A percentile compares a stretch with the other conserved stretches of the same genome.
Evolutionary conservation across 1,284 basidiomycete genomes (phyloP).

Genomic region (Thelephora terrestris): DNA sequence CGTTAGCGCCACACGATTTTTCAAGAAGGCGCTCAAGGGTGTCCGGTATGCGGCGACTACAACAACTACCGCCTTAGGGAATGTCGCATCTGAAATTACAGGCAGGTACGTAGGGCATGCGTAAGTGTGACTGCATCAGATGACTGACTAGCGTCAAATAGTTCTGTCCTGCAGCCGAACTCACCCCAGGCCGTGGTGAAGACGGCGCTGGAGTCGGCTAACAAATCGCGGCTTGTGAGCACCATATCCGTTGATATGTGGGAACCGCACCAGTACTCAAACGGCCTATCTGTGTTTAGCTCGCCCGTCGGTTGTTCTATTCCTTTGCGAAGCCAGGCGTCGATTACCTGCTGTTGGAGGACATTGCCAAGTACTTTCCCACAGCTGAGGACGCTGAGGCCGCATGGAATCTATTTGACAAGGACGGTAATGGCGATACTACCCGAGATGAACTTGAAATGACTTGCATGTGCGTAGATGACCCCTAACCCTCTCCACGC

Average conservation of each 20-base stretch:
- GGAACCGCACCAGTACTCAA: background rate
- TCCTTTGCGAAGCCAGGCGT: conserved; percentile 66
- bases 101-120: conserved; percentile 37
- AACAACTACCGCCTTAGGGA: conserved; percentile 75
- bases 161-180: conserved; percentile 80
- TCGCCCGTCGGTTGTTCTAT: conserved; percentile 81
- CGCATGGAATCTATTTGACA: conserved; percentile 74
- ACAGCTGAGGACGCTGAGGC: conserved; percentile 54
- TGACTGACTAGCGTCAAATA: conserved; percentile 21
- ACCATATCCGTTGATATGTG: conserved; percentile 3
- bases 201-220: conserved; percentile 67
- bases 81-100: conserved; percentile 64
- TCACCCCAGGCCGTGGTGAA: conserved; percentile 79
- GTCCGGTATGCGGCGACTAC: conserved; percentile 67
- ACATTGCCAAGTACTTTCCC: conserved; percentile 70
- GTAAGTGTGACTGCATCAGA: background rate
- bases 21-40: conserved; percentile 68
- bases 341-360: conserved; percentile 53
- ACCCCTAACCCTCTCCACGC: background rate
- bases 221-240: conserved; percentile 70
- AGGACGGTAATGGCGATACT: conserved; percentile 74
- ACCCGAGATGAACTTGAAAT: conserved; percentile 70
- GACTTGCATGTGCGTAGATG: conserved; percentile 48
- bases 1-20: conserved; percentile 49
- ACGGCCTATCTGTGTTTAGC: conserved; percentile 25